Base-by-base conservation (phyloP, 345 rosid species). In the Camelina hispida region DNA sequence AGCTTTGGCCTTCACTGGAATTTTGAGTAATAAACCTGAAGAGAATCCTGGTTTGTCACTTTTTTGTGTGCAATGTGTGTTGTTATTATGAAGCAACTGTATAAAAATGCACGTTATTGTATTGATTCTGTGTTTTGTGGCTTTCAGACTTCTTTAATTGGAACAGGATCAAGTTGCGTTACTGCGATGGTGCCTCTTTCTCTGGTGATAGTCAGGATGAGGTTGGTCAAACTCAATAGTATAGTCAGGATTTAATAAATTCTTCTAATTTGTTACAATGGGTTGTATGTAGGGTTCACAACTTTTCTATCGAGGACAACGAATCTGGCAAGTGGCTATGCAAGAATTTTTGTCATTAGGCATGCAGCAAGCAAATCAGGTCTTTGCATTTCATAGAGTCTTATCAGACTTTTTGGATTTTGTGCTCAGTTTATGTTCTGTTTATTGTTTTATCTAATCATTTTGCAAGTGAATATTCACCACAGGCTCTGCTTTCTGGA, bases 121-220 rank as follows among this genome's bases (percentile, higher is more conserved):
- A 10, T 20, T 2, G 15, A 47, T 17, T 66, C 8, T 72, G 17
- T 38, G n/a, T n/a, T n/a, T 51, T 61, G 62, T 17, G 75, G 56
- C 55, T 66, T 81, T 81, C 80, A 95, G 98, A 92, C 84, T 95
- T 92, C 83, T 92, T 81, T 83, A 92, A 90, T 68, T 95, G 97
- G 99, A 95, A 95, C 65, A 88, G 97, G 80, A 85, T 92, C 53
- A 92, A 84, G 85, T 43, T 95, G 37, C 90, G 98, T 0, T 94
- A 94, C 73, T 94, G 98, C 4, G 97, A 94, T 73, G 97, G 98
- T 43, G 98, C 97, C n/a, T 94, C 98, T n/a, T 94, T 94, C 67
- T 68, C 74, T 57, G 98, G 98, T 6, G 87, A 87, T 46, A 80
- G 91, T 60, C 88, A 84, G 78, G 79, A 88, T 71, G 84, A 85